These are phyloP conservation scores for Aegilops umbellulata DNA, from an alignment of 176 grass and related monocot species.

Conservation along the genomic window DNA sequence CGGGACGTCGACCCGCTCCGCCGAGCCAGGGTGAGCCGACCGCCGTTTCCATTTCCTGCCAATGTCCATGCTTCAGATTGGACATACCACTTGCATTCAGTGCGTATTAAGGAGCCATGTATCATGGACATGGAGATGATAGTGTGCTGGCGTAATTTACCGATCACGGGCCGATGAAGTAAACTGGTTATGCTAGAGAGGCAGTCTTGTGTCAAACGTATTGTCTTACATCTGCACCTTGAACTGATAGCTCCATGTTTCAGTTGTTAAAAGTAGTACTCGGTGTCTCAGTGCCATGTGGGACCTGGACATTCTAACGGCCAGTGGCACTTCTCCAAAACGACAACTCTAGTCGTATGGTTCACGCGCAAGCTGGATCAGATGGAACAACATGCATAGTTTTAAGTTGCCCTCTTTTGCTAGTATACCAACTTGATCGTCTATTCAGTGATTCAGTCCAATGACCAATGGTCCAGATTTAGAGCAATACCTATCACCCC, in stretches of 20 bases:
- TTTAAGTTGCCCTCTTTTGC: not conserved
- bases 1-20: constrained; percentile 72
- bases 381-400: not conserved
- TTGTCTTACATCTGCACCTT: no score
- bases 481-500: not conserved
- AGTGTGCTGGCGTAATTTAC: no score
- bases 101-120: no score
- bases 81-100: no score
- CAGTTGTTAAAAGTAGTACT: not conserved
- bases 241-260: no score
- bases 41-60: not conserved
- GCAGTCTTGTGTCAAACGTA: no score
- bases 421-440: not conserved
- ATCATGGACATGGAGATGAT: no score
- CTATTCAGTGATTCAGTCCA: no score
- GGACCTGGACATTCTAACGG: not conserved
- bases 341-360: not conserved
- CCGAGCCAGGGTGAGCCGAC: constrained; percentile 64
- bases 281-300: not conserved
- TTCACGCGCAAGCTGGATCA: not conserved
- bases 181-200: no score
- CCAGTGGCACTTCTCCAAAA: not conserved
- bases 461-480: not conserved
- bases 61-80: no score
- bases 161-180: no score